Evolutionary conservation across 2,329 filamentous ascomycete genomes (phyloP).

Genomic region (Talaromyces amestolkiae): DNA sequence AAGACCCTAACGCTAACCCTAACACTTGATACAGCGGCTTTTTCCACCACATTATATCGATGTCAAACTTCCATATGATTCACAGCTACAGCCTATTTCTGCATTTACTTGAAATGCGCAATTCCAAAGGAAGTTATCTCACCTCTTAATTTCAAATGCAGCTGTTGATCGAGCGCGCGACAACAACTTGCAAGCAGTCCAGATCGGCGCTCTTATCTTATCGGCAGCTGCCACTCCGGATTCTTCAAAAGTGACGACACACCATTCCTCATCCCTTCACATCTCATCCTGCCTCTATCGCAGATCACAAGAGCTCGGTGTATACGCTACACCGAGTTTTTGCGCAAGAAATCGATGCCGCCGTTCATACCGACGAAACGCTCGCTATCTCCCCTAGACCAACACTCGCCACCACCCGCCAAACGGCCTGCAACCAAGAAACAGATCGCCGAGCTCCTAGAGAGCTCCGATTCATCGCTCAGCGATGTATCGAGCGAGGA

Average conservation of each 20-base stretch:
- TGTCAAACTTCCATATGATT: neutral
- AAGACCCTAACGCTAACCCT: neutral
- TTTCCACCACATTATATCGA: neutral
- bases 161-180: neutral
- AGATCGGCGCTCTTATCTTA: neutral
- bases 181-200: neutral
- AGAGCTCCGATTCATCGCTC: conserved; percentile 35
- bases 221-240: neutral
- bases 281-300: neutral
- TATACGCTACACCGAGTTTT: neutral
- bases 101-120: too few relatives aligned
- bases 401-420: conserved; percentile 30
- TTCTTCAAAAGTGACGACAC: neutral
- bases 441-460: conserved; percentile 25
- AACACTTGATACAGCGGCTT: neutral
- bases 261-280: neutral
- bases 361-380: conserved; percentile 48
- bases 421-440: conserved; percentile 34
- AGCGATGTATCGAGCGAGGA: conserved; percentile 33
- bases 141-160: neutral
- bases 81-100: too few relatives aligned
- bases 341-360: conserved; percentile 35
- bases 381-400: conserved; percentile 32
- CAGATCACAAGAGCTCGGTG: neutral
- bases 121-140: too few relatives aligned